Evolutionary conservation across 2,329 filamentous ascomycete species (phyloP).

Genomic region (Exophiala bonariae): DNA sequence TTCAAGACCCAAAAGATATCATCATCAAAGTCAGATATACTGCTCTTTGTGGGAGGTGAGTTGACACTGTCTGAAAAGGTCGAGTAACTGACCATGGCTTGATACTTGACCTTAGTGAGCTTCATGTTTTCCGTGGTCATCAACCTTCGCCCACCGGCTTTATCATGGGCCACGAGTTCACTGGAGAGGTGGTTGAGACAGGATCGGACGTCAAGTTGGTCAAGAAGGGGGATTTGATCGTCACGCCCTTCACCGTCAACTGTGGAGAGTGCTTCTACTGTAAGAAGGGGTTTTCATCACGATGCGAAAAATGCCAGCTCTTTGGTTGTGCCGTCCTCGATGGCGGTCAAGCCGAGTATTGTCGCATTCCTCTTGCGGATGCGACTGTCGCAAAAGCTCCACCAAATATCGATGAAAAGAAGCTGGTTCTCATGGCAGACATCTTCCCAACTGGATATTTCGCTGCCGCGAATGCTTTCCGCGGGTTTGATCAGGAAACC

Average conservation of each 20-base stretch:
- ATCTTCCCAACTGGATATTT: constrained; percentile 87
- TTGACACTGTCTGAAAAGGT: constrained; percentile 34
- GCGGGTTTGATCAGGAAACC: constrained; percentile 57
- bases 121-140: constrained; percentile 83
- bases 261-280: constrained; percentile 86
- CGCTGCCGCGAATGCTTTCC: constrained; percentile 76
- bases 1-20: constrained; percentile 71
- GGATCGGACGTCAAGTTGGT: constrained; percentile 69
- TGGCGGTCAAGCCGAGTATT: constrained; percentile 79
- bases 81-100: not conserved
- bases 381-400: constrained; percentile 76
- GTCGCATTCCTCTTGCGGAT: constrained; percentile 78
- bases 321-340: constrained; percentile 72
- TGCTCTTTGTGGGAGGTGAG: constrained; percentile 80
- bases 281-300: constrained; percentile 70
- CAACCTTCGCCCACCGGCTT: constrained; percentile 66
- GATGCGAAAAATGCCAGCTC: constrained; percentile 68
- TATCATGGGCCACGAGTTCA: constrained; percentile 80
- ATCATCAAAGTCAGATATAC: constrained; percentile 82
- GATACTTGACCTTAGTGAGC: constrained; percentile 58
- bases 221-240: constrained; percentile 72
- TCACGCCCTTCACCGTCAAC: constrained; percentile 79
- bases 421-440: constrained; percentile 84
- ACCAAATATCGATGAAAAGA: constrained; percentile 68
- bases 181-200: constrained; percentile 68